Base-by-base conservation (phyloP, 306 rosid species). In the Pyrus communis region DNA sequence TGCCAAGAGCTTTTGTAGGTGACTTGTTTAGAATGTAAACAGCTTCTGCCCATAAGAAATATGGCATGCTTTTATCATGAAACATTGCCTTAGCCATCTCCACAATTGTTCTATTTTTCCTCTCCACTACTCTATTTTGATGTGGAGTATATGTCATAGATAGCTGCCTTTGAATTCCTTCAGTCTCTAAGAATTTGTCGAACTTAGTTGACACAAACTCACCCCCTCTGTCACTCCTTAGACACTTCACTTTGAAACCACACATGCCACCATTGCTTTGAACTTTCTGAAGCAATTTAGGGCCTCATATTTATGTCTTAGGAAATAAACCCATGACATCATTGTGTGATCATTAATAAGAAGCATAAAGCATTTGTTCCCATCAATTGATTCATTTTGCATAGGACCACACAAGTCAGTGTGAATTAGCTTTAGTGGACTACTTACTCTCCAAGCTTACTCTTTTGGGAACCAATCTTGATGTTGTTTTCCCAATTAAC, bases 41-140 rank as follows among this genome's bases (percentile, higher is more conserved):
- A 0, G 1, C 25, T 7, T 54, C 9, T 54, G 4, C 10, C 9
- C 0, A 19, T 0, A 54, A 7, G 0, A 2, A 18, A 1, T 54
- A 54, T 7, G 25, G 4, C 60, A 7, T 54, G n/a, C 4, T 7
- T 21, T 54, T 19, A 21, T 54, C 11, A 21, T 54, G 60, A 54
- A 54, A 11, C 25, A 54, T 54, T 54, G 11, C n/a, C n/a, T 54
- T 19, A 8, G 25, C 60, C 60, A 54, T 54, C 1, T 54, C 4
- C 2, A 54, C 11, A 19, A 54, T 0, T 2, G 23, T 19, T 21
- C 0, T 19, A 9, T 54, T 54, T 3, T 54, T 54, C 2, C 23
- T 54, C 11, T 54, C 11, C 9, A 21, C 9, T 5, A 54, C 60
- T 17, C 1, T 0, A 54, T 54, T 19, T 0, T 54, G 23, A 1